Evolutionary conservation across 2,329 filamentous ascomycete species (phyloP).

Genomic region (Capronia coronata): DNA sequence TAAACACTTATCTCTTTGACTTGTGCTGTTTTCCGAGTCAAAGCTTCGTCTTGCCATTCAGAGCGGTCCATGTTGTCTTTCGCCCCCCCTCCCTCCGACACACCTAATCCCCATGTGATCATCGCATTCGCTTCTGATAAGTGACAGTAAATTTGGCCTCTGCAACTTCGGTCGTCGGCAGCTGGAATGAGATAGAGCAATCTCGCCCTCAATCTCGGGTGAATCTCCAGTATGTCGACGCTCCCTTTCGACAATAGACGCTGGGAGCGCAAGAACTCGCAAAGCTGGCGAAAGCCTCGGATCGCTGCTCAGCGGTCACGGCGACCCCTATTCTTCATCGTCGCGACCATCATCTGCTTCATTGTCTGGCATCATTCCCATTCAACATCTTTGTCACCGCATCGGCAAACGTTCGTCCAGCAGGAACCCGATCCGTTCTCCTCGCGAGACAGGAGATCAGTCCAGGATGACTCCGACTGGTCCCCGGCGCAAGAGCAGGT

Average conservation of each 20-base stretch:
- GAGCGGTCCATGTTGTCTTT: background rate
- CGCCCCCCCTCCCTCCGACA: background rate
- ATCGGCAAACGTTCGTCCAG: slow-evolving; percentile 4
- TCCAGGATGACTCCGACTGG: slow-evolving; percentile 5
- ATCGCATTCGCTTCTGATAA: background rate
- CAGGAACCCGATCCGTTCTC: background rate
- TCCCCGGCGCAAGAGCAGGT: background rate
- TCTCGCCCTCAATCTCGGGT: background rate
- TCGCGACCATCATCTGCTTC: slow-evolving; percentile 9
- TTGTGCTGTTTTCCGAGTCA: slow-evolving; percentile 1
- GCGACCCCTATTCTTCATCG: slow-evolving; percentile 7
- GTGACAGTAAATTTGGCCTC: background rate
- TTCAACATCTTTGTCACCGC: slow-evolving; percentile 3
- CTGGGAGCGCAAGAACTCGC: slow-evolving; percentile 14
- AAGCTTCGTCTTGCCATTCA: slow-evolving; percentile 1
- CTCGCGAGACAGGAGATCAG: slow-evolving; percentile 8
- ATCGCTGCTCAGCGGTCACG: slow-evolving; percentile 5
- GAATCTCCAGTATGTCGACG: slow-evolving; percentile 6
- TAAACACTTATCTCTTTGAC: background rate
- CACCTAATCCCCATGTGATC: background rate
- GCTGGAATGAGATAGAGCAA: background rate
- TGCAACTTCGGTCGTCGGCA: background rate
- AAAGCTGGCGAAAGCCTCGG: slow-evolving; percentile 11
- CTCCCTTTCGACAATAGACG: slow-evolving; percentile 7
- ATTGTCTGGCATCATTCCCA: slow-evolving; percentile 8